phyloP scores from a whole-genome alignment of 148 eudicot genomes.

The Chenopodium formosanum region DNA sequence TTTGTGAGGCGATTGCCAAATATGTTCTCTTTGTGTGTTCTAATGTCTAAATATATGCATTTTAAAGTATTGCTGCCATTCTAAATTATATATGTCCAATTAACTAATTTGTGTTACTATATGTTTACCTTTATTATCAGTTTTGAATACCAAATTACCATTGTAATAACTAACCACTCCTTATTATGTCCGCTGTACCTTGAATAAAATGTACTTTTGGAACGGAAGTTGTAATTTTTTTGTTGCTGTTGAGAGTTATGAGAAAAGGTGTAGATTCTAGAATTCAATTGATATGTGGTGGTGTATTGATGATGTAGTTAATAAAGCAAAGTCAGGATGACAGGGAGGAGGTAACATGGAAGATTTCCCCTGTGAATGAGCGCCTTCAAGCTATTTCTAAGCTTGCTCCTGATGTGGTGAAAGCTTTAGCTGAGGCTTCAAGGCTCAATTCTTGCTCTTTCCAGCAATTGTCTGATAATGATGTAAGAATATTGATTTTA shows the following conservation, averaged over 20 bases:
- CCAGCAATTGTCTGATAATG: conserved; percentile 44
- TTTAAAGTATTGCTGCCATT: not conserved
- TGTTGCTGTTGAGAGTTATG: not conserved
- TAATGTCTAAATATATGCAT: too few relatives aligned
- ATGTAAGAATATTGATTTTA: conserved; percentile 34
- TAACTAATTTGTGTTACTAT: not conserved
- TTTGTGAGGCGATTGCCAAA: not conserved
- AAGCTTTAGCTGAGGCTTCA: conserved; percentile 72
- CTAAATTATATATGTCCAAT: not conserved
- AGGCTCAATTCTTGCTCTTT: conserved; percentile 57
- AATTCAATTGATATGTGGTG: conserved; percentile 8
- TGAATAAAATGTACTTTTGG: not conserved
- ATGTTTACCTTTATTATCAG: not conserved
- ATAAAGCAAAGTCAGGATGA: conserved; percentile 96
- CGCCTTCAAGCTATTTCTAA: conserved; percentile 71
- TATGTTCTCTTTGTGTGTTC: not conserved
- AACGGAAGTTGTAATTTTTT: not conserved
- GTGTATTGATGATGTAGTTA: conserved; percentile 45
- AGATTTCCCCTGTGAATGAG: conserved; percentile 82
- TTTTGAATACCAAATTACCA: not conserved
- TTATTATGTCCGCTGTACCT: not conserved
- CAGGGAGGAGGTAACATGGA: conserved; percentile 90
- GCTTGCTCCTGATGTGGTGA: conserved; percentile 59
- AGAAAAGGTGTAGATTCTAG: not conserved
- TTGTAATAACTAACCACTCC: not conserved